Percentiles rank a stretch among this genome's conserved stretches.
phyloP scores from a whole-genome alignment of 176 grass and related monocot genomes.

The Hsuehochloa calcarea region DNA sequence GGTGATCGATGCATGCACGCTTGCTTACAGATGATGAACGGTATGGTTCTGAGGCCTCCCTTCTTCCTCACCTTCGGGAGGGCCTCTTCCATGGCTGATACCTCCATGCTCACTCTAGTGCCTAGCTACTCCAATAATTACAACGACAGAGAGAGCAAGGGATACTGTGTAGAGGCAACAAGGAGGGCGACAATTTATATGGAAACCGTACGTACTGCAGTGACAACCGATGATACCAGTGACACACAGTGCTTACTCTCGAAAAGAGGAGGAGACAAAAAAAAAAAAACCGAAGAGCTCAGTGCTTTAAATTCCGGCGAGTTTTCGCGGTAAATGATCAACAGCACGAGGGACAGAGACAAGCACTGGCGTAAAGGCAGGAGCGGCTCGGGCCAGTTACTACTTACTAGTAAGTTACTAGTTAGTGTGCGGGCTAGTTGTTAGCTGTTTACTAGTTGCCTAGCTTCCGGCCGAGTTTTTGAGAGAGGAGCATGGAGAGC shows the following conservation, averaged over 20 bases:
- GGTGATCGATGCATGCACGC: not conserved
- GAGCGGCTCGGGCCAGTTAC: not conserved
- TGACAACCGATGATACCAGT: not conserved
- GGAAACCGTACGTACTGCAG: not conserved
- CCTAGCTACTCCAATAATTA: not conserved
- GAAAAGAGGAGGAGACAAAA: not conserved
- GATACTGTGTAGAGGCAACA: not conserved
- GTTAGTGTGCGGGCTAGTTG: too few relatives aligned
- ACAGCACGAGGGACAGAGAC: not conserved
- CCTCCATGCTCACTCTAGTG: slow-evolving; percentile 35
- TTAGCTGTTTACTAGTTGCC: too few relatives aligned
- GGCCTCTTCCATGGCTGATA: slow-evolving; percentile 41
- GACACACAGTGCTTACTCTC: not conserved
- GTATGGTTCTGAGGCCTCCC: slow-evolving; percentile 66
- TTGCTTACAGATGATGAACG: slow-evolving; percentile 64
- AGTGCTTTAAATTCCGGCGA: not conserved
- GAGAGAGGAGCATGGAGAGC: too few relatives aligned
- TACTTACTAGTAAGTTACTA: too few relatives aligned
- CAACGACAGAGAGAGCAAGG: slow-evolving; percentile 3
- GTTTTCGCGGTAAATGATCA: not conserved
- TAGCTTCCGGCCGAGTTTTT: too few relatives aligned
- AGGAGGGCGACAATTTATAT: slow-evolving; percentile 20
- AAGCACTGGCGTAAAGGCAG: not conserved
- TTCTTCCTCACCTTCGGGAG: slow-evolving; percentile 29
- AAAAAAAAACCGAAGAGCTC: not conserved